A percentile compares a stretch with the other conserved stretches of the same genome.
phyloP scores from a whole-genome alignment of 1,139 yeast species.

The Candida dubliniensis region DNA sequence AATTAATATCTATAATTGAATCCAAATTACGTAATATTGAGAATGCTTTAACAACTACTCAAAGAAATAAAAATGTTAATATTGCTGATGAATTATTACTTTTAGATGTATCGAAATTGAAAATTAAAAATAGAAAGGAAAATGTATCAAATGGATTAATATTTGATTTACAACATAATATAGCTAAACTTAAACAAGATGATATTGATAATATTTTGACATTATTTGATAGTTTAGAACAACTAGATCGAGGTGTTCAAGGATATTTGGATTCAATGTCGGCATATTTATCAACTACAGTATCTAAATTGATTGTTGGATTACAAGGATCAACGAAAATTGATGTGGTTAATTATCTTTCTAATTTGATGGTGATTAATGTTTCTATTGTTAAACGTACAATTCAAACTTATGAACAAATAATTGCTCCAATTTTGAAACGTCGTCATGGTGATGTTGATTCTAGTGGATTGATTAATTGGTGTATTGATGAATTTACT shows the following conservation, averaged over 20 bases:
- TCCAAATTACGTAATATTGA: conserved; percentile 30
- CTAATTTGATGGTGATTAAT: conserved; percentile 44
- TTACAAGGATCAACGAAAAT: conserved; percentile 49
- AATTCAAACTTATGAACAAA: conserved; percentile 31
- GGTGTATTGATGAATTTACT: conserved; percentile 72
- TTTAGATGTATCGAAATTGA: conserved; percentile 44
- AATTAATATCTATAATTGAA: conserved; percentile 46
- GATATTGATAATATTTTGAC: conserved; percentile 37
- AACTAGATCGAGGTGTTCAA: conserved; percentile 39
- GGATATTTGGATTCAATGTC: conserved; percentile 41
- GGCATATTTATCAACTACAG: conserved; percentile 31
- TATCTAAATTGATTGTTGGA: conserved; percentile 39
- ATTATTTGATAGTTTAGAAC: conserved; percentile 38
- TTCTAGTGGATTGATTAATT: conserved; percentile 49
- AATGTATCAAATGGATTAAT: conserved; percentile 39
- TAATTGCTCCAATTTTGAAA: conserved; percentile 37
- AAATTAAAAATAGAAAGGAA: conserved; percentile 36
- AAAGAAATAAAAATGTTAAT: conserved; percentile 4
- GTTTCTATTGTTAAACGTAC: conserved; percentile 42
- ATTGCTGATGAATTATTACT: conserved; percentile 38
- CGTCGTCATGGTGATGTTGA: conserved; percentile 31
- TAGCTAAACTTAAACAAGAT: conserved; percentile 30
- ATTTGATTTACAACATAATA: conserved; percentile 40
- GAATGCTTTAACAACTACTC: conserved; percentile 11
- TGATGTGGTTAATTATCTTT: conserved; percentile 45